These are phyloP conservation scores for Chrysochromulina parva DNA, from an alignment of 78 protist genomes.

Conservation along the genomic window DNA sequence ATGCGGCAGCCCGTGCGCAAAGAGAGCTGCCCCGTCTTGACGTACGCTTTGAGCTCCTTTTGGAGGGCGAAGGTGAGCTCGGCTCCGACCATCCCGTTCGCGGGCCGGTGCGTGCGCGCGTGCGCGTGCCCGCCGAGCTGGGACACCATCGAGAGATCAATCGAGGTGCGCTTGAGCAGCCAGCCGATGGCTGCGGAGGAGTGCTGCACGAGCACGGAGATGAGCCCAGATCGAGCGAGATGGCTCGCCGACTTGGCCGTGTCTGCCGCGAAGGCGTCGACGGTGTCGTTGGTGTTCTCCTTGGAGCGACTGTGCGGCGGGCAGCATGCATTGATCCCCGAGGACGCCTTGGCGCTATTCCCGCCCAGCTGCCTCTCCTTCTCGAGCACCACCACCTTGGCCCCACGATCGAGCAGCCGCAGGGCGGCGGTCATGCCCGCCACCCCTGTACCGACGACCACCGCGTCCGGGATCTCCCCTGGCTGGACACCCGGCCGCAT, in stretches of 20 bases:
- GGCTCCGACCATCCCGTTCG: constrained; percentile 20
- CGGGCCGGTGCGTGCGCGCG: constrained; percentile 47
- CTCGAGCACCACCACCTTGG: constrained; percentile 9
- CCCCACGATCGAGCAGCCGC: constrained; percentile 36
- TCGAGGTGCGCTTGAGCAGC: not conserved
- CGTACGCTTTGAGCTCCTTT: not conserved
- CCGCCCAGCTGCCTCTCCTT: constrained; percentile 45
- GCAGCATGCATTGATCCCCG: constrained; percentile 3
- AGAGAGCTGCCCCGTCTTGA: too few species aligned
- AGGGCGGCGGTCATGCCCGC: constrained; percentile 20
- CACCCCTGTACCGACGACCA: constrained; percentile 5
- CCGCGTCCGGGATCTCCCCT: not conserved
- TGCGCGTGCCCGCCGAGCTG: constrained; percentile 40
- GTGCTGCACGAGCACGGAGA: not conserved
- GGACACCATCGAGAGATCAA: not conserved
- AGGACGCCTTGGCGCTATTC: not conserved
- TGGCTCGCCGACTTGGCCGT: not conserved
- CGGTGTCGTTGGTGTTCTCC: not conserved
- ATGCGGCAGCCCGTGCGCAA: too few species aligned
- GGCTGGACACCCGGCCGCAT: not conserved
- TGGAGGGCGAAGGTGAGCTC: constrained; percentile 27
- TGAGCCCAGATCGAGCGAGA: not conserved
- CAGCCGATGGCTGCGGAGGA: not conserved
- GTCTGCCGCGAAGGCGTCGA: not conserved
- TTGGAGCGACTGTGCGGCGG: too few species aligned